Conservation (phyloP, 2,329 filamentous ascomycete genomes). For the Nannizzia gypsea region DNA sequence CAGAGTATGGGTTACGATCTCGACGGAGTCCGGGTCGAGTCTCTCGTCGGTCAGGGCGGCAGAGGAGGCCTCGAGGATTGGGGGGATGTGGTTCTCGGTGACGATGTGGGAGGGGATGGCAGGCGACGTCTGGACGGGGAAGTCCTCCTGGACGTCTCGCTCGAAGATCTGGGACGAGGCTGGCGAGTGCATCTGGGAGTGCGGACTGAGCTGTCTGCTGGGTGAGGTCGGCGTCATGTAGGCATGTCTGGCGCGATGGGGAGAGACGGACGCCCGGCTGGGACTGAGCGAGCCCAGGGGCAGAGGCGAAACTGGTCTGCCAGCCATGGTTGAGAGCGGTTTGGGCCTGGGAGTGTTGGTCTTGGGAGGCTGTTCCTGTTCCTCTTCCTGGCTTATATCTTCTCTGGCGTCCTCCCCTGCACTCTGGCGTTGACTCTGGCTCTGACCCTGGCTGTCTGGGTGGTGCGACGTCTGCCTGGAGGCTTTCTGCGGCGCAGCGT, state of each 20-base stretch:
- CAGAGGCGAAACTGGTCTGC: constrained; percentile 18
- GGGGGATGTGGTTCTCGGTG: constrained; percentile 86
- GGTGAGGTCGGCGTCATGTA: constrained; percentile 50
- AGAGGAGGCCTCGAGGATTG: constrained; percentile 81
- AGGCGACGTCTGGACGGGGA: constrained; percentile 58
- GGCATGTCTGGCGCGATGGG: constrained; percentile 20
- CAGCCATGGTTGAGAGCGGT: neutral
- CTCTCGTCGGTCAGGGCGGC: constrained; percentile 80
- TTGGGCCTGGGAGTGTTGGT: neutral
- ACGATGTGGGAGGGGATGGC: constrained; percentile 90
- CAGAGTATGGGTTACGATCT: constrained; percentile 77
- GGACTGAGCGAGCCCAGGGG: constrained; percentile 27
- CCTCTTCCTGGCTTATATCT: neutral
- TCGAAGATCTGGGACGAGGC: constrained; percentile 75
- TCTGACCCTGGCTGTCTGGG: neutral
- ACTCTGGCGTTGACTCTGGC: too few species aligned
- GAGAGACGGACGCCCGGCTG: constrained; percentile 35
- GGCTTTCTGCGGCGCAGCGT: neutral
- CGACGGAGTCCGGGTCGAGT: constrained; percentile 76
- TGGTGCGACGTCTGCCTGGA: neutral
- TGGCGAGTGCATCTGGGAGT: constrained; percentile 65
- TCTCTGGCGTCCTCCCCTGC: neutral
- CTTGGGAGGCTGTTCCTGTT: too few species aligned
- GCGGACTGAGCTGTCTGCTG: constrained; percentile 50
- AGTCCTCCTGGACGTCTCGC: constrained; percentile 78